Conservation (phyloP, 345 rosid genomes). For the Euphorbia peplus region DNA sequence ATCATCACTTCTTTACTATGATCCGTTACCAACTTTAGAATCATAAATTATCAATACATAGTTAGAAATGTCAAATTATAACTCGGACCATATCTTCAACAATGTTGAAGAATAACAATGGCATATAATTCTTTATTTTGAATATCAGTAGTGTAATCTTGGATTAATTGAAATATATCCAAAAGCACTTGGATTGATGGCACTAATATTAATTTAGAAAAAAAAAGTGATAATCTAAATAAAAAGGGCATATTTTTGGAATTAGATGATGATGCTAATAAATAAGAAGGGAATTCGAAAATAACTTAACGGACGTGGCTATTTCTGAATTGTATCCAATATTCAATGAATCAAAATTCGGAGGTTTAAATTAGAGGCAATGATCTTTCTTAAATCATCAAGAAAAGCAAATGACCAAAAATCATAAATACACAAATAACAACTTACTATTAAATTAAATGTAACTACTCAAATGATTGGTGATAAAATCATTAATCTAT, state of each 20-base stretch:
- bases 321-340: not conserved
- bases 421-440: conserved; percentile 3
- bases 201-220: too few relatives aligned
- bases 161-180: not conserved
- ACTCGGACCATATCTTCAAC: too few relatives aligned
- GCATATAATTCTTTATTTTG: not conserved
- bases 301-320: not conserved
- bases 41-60: too few relatives aligned
- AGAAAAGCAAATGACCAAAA: conserved; percentile 15
- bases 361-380: conserved; percentile 8
- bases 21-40: too few relatives aligned
- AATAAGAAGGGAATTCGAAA: not conserved
- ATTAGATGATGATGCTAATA: not conserved
- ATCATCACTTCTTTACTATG: too few relatives aligned
- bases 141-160: not conserved
- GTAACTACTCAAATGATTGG: conserved; percentile 21
- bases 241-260: not conserved
- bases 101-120: too few relatives aligned
- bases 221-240: not conserved
- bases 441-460: conserved; percentile 6
- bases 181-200: not conserved
- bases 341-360: not conserved
- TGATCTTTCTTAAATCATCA: conserved; percentile 9
- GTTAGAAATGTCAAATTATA: too few relatives aligned
- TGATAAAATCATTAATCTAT: conserved; percentile 15